phyloP scores from a whole-genome alignment of 2,329 filamentous ascomycete species.

The Verticillium nonalfalfae region DNA sequence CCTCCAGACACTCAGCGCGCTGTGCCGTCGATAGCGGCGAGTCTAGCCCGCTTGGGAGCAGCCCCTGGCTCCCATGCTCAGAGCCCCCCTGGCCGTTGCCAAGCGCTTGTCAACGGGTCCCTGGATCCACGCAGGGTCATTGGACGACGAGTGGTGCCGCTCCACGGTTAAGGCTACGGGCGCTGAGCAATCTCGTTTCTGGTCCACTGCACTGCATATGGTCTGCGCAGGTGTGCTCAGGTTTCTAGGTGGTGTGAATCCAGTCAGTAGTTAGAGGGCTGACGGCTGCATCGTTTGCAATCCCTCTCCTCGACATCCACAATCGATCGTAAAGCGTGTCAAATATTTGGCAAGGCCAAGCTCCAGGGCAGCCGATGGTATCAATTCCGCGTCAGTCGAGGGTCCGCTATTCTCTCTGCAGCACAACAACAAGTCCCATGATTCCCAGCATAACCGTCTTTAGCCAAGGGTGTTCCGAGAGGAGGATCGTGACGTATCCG shows the following conservation, averaged over 20 bases:
- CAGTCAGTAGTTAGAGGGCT: too few relatives aligned
- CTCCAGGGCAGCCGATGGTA: not conserved
- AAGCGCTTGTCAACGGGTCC: not conserved
- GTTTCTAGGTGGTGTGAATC: too few relatives aligned
- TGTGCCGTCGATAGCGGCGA: not conserved
- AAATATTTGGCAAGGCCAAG: too few relatives aligned
- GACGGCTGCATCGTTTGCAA: too few relatives aligned
- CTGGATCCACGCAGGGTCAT: not conserved
- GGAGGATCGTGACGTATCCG: conserved; percentile 91
- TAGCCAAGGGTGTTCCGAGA: conserved; percentile 93
- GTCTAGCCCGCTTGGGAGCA: not conserved
- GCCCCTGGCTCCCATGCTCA: not conserved
- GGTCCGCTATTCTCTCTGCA: conserved; percentile 71
- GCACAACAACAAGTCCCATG: conserved; percentile 89
- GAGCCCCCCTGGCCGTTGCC: not conserved
- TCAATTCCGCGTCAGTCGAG: not conserved
- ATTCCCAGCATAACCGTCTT: conserved; percentile 92
- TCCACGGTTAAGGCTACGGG: not conserved
- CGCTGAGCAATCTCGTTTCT: not conserved
- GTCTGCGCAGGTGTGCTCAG: too few relatives aligned
- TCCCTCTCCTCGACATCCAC: too few relatives aligned
- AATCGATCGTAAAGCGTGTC: too few relatives aligned
- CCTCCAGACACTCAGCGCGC: not conserved
- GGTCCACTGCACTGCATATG: not conserved
- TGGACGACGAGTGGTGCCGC: not conserved